phyloP scores from a whole-genome alignment of 306 rosid species.

The Phaseolus lunatus region DNA sequence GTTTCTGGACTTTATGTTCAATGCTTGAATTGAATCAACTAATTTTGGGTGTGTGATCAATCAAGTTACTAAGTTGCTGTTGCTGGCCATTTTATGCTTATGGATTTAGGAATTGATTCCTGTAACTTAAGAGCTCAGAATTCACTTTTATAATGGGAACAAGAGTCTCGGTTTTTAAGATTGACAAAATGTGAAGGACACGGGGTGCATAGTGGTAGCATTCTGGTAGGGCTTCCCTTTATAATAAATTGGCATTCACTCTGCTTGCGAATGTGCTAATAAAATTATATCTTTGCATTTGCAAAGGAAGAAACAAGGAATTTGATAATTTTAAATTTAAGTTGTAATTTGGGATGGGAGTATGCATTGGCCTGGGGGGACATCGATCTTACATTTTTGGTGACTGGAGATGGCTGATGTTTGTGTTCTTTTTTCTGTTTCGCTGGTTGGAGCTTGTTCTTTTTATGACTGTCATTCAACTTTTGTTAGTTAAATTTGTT shows the following conservation, averaged over 20 bases:
- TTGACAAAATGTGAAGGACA: conserved; percentile 22
- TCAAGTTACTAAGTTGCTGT: conserved; percentile 11
- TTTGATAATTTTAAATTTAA: conserved; percentile 11
- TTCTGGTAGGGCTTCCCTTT: conserved; percentile 27
- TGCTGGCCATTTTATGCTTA: conserved; percentile 21
- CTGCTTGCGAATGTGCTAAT: conserved; percentile 11
- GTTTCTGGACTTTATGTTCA: background rate
- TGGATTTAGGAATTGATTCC: conserved; percentile 27
- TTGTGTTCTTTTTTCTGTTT: background rate
- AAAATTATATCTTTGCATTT: conserved; percentile 4
- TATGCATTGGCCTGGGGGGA: conserved; percentile 16
- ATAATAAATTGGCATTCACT: background rate
- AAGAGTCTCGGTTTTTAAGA: background rate
- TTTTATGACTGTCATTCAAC: background rate
- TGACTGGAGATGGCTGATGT: conserved; percentile 16
- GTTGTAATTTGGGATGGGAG: conserved; percentile 21
- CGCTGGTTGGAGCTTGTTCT: conserved; percentile 16
- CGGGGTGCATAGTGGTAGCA: background rate
- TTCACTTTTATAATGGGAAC: conserved; percentile 3
- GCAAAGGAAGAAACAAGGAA: conserved; percentile 1
- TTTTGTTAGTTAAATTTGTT: conserved; percentile 29
- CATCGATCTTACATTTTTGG: conserved; percentile 12
- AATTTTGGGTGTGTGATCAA: conserved; percentile 2
- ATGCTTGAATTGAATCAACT: conserved; percentile 11
- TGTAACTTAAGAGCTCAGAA: background rate